Conservation (phyloP, 345 rosid species). For the Xanthoceras sorbifolium region DNA sequence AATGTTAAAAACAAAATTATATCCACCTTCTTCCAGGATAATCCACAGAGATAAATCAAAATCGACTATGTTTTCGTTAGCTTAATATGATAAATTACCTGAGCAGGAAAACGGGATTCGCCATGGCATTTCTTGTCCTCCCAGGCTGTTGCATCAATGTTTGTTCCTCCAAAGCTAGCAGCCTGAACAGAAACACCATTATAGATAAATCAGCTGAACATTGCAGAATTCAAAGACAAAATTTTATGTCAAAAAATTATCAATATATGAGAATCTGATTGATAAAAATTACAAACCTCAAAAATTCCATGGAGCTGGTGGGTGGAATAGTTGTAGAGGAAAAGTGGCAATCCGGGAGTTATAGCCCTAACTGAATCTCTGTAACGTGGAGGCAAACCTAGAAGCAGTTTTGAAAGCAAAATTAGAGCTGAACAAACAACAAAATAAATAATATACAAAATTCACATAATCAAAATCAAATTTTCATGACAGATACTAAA, state of each 20-base stretch:
- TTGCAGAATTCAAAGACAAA: not conserved
- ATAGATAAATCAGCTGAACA: not conserved
- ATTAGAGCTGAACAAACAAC: not conserved
- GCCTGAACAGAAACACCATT: conserved; percentile 46
- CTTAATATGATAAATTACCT: conserved; percentile 35
- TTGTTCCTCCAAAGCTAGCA: conserved; percentile 94
- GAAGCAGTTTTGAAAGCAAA: not conserved
- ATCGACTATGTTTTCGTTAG: not conserved
- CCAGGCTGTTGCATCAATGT: conserved; percentile 92
- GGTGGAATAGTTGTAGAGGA: conserved; percentile 97
- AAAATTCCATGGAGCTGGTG: conserved; percentile 97
- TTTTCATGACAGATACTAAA: too few species aligned
- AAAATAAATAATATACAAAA: not conserved
- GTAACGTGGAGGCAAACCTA: conserved; percentile 93
- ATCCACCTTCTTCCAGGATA: too few species aligned
- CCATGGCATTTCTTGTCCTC: conserved; percentile 93
- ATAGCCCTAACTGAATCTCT: conserved; percentile 96
- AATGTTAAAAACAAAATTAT: not conserved
- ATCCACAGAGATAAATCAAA: not conserved
- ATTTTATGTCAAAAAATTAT: too few species aligned
- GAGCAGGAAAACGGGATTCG: conserved; percentile 98
- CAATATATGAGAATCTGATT: not conserved
- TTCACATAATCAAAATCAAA: too few species aligned
- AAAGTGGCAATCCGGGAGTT: conserved; percentile 96
- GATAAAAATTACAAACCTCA: conserved; percentile 56